A percentile compares a stretch with the other conserved stretches of the same genome.
Conservation (phyloP, 257 asterid species). For the Solanum gracilifrons region DNA sequence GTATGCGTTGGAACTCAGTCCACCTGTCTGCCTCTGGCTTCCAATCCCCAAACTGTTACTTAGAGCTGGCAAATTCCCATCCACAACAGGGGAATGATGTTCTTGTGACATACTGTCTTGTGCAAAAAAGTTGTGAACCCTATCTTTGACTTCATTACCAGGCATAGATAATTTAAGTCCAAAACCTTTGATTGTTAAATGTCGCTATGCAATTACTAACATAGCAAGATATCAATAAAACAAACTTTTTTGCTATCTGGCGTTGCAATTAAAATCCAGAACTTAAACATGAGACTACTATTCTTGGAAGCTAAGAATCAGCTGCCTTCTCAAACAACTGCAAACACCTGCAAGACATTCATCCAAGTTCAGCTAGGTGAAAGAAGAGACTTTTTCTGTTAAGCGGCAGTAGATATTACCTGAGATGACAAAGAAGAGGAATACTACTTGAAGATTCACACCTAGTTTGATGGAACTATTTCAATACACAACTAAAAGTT, state of each 20-base stretch:
- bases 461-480: background rate
- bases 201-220: background rate
- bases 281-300: background rate
- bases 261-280: background rate
- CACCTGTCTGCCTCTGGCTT: slow-evolving; percentile 39
- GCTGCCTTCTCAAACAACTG: background rate
- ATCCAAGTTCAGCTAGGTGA: background rate
- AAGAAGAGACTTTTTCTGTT: background rate
- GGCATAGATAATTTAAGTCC: slow-evolving; percentile 68
- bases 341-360: background rate
- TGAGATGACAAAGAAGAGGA: background rate
- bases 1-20: slow-evolving; percentile 25
- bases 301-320: background rate
- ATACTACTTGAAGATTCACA: background rate
- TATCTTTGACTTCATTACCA: slow-evolving; percentile 78
- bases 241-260: background rate
- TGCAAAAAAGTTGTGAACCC: slow-evolving; percentile 88
- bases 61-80: slow-evolving; percentile 48
- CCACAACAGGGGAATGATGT: slow-evolving; percentile 42
- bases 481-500: background rate
- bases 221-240: background rate
- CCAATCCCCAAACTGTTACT: slow-evolving; percentile 51
- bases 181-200: slow-evolving; percentile 3
- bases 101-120: slow-evolving; percentile 62
- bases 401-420: background rate